Conservation (phyloP, 2,329 filamentous ascomycete species). For the Biscogniauxia marginata region DNA sequence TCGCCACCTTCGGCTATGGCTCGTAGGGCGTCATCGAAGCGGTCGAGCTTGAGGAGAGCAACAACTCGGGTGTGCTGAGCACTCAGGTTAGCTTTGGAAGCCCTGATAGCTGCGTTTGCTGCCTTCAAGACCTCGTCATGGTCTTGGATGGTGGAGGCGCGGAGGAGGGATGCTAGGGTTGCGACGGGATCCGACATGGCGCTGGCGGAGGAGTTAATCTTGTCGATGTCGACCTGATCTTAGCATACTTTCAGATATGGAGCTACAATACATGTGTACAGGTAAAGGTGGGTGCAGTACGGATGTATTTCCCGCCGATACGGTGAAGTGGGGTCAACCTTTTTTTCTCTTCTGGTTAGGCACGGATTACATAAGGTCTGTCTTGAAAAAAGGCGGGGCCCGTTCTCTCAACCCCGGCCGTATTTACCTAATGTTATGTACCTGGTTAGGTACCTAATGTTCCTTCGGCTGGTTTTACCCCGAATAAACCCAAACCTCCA, state of each 20-base stretch:
- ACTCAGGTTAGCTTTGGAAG: conserved; percentile 52
- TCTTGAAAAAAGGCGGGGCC: no score
- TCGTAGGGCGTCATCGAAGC: conserved; percentile 73
- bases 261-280: not conserved
- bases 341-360: not conserved
- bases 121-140: conserved; percentile 70
- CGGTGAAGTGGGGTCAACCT: not conserved
- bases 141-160: conserved; percentile 60
- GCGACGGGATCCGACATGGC: conserved; percentile 46
- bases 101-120: conserved; percentile 60
- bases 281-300: not conserved
- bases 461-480: not conserved
- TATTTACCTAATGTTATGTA: not conserved
- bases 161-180: conserved; percentile 54
- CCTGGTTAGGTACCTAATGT: not conserved
- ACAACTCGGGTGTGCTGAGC: conserved; percentile 70
- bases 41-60: conserved; percentile 77
- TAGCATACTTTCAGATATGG: not conserved
- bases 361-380: not conserved
- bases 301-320: not conserved
- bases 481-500: not conserved
- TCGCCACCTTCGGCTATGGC: conserved; percentile 64
- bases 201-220: not conserved
- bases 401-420: no score
- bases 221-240: not conserved